These are phyloP conservation scores for Lonicera japonica DNA, from an alignment of 129 eudicot species.

Conservation along the genomic window DNA sequence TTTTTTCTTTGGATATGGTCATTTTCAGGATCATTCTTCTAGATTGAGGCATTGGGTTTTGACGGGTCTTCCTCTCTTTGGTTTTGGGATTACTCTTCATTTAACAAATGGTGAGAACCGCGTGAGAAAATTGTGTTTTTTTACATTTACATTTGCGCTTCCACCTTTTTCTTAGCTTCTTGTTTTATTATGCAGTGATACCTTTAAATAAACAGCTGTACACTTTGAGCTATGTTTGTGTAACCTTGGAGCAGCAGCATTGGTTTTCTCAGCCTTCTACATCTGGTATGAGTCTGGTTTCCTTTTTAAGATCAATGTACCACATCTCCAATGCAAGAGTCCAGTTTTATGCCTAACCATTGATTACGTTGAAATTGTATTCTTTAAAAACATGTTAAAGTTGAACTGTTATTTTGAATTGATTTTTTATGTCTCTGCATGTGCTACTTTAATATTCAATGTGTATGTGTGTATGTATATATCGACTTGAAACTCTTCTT, in stretches of 20 bases:
- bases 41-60: constrained; percentile 70
- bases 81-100: constrained; percentile 59
- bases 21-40: constrained; percentile 52
- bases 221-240: constrained; percentile 76
- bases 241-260: constrained; percentile 75
- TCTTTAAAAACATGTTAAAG: no score
- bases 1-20: not conserved
- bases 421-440: no score
- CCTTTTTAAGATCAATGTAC: no score
- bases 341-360: no score
- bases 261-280: constrained; percentile 62
- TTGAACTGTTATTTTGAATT: no score
- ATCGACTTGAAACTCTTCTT: no score
- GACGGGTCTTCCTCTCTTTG: constrained; percentile 56
- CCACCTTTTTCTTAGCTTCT: constrained; percentile 3
- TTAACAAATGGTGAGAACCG: constrained; percentile 58
- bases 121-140: constrained; percentile 7
- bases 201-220: constrained; percentile 86
- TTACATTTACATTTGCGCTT: not conserved
- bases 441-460: no score
- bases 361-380: no score
- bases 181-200: constrained; percentile 46
- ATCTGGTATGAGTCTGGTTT: constrained; percentile 23
- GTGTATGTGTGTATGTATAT: no score
- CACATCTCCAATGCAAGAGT: no score